phyloP scores from a whole-genome alignment of 2,329 filamentous ascomycete species.

The Penicillium polonicum region DNA sequence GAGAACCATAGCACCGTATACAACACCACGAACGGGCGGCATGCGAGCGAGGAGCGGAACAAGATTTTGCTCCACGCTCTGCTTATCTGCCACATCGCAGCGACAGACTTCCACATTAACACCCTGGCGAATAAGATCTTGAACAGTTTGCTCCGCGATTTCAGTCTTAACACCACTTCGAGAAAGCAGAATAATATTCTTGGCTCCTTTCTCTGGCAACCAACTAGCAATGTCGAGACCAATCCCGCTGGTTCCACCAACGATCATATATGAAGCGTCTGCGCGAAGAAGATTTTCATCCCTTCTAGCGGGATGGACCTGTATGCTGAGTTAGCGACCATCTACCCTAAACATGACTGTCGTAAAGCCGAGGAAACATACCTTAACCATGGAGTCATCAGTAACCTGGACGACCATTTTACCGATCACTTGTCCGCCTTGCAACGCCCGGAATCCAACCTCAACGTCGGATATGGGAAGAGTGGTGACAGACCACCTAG shows the following conservation, averaged over 20 bases:
- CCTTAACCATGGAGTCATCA: slow-evolving; percentile 25
- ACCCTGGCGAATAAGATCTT: slow-evolving; percentile 16
- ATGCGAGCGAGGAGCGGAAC: slow-evolving; percentile 29
- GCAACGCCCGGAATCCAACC: slow-evolving; percentile 26
- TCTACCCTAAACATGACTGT: accelerated
- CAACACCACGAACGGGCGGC: slow-evolving; percentile 43
- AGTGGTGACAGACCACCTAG: slow-evolving; percentile 20
- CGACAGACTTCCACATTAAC: slow-evolving; percentile 28
- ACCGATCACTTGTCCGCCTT: slow-evolving; percentile 25
- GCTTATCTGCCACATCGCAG: slow-evolving; percentile 34
- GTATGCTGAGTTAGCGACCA: background rate
- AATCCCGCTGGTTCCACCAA: slow-evolving; percentile 59
- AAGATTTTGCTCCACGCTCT: slow-evolving; percentile 18
- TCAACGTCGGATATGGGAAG: slow-evolving; percentile 26
- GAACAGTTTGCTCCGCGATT: slow-evolving; percentile 13
- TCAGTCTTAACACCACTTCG: slow-evolving; percentile 39
- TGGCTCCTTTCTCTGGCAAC: slow-evolving; percentile 52
- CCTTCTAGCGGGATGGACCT: slow-evolving; percentile 24
- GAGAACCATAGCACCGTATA: slow-evolving; percentile 50
- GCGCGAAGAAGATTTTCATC: slow-evolving; percentile 19
- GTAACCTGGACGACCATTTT: slow-evolving; percentile 26
- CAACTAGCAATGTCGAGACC: slow-evolving; percentile 55
- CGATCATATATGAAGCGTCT: slow-evolving; percentile 54
- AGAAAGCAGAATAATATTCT: slow-evolving; percentile 55
- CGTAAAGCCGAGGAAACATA: background rate